phyloP scores from a whole-genome alignment of 345 rosid species.

The Draba incana region DNA sequence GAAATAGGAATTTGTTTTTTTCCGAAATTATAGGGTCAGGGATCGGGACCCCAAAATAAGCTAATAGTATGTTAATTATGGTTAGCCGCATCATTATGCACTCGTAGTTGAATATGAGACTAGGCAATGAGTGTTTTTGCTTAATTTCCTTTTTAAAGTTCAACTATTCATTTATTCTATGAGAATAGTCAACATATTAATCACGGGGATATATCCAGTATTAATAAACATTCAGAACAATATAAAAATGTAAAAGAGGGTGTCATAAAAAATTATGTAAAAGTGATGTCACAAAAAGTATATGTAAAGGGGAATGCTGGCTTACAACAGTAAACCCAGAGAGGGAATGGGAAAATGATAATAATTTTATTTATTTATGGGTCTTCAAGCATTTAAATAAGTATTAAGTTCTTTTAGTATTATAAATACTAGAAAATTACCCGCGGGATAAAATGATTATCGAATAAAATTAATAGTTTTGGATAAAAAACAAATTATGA shows the following conservation, averaged over 20 bases:
- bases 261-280: not conserved
- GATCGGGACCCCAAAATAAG: conserved; percentile 35
- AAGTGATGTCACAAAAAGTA: not conserved
- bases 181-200: conserved; percentile 39
- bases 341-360: not conserved
- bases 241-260: conserved; percentile 13
- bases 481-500: too few species aligned
- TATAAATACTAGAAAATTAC: not conserved
- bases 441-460: too few species aligned
- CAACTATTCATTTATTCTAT: conserved; percentile 21
- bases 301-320: not conserved
- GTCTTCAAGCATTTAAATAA: not conserved
- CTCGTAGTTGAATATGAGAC: conserved; percentile 46
- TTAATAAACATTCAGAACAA: not conserved
- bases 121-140: conserved; percentile 39
- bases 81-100: conserved; percentile 40
- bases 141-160: not conserved
- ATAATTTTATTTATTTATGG: too few species aligned
- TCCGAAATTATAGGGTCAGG: conserved; percentile 22
- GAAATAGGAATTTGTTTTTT: not conserved
- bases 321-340: not conserved
- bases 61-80: conserved; percentile 35
- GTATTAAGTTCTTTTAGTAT: not conserved
- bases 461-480: too few species aligned
- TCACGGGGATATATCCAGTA: conserved; percentile 30